phyloP scores from a whole-genome alignment of 192 early-diverging fungal genomes.

The Umbelopsis vinacea region DNA sequence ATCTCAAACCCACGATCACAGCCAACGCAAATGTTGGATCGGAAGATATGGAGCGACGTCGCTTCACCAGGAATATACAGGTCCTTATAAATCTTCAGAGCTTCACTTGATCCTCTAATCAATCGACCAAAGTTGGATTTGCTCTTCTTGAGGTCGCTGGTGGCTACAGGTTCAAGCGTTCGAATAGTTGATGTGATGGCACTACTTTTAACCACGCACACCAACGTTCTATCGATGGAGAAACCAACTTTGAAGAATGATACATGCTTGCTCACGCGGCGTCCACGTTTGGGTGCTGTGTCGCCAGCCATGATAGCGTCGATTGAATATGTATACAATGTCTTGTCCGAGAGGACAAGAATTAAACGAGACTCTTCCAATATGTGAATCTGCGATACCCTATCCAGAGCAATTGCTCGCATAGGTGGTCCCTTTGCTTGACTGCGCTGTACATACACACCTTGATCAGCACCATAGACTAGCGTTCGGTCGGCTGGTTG shows the following conservation, averaged over 20 bases:
- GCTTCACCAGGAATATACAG: slow-evolving; percentile 94
- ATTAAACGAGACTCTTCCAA: slow-evolving; percentile 78
- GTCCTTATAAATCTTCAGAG: slow-evolving; percentile 70
- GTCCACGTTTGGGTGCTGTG: slow-evolving; percentile 38
- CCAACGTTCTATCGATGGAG: slow-evolving; percentile 52
- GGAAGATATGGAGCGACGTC: slow-evolving; percentile 86
- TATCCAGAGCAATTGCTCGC: slow-evolving; percentile 65
- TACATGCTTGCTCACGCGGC: slow-evolving; percentile 64
- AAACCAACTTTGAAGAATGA: slow-evolving; percentile 79
- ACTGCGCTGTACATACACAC: slow-evolving; percentile 49
- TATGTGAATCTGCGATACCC: slow-evolving; percentile 85
- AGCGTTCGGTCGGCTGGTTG: slow-evolving; percentile 75
- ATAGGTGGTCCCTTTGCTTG: slow-evolving; percentile 46
- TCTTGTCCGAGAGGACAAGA: slow-evolving; percentile 79
- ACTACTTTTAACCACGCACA: slow-evolving; percentile 75
- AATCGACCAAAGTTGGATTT: slow-evolving; percentile 52
- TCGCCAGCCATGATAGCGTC: slow-evolving; percentile 51
- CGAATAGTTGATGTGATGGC: slow-evolving; percentile 79
- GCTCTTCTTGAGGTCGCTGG: slow-evolving; percentile 48
- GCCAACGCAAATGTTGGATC: slow-evolving; percentile 88
- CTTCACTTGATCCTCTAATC: slow-evolving; percentile 47
- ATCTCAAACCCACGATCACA: slow-evolving; percentile 94
- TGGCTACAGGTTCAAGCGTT: slow-evolving; percentile 70
- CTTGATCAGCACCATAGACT: slow-evolving; percentile 81
- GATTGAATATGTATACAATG: slow-evolving; percentile 57